Percentiles rank a stretch among this genome's conserved stretches.
Evolutionary conservation across 1,139 yeast species (phyloP).

Genomic region (Arxiozyma heterogenica): DNA sequence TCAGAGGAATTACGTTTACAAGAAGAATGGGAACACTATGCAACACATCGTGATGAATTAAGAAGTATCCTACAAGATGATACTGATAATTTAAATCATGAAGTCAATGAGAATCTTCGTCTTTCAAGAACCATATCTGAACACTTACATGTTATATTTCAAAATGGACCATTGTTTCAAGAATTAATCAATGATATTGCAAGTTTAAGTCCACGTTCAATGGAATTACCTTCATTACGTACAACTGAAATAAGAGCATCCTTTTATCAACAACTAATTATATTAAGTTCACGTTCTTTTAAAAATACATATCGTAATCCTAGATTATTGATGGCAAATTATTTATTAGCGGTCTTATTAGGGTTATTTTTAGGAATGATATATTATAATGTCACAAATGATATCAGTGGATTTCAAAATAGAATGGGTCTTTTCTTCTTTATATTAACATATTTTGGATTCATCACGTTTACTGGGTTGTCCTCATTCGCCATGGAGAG

Average conservation of each 20-base stretch:
- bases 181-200: constrained; percentile 44
- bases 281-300: constrained; percentile 78
- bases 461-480: constrained; percentile 82
- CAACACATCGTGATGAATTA: constrained; percentile 72
- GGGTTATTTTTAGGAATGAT: constrained; percentile 80
- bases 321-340: constrained; percentile 70
- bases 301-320: constrained; percentile 91
- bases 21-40: constrained; percentile 82
- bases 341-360: constrained; percentile 61
- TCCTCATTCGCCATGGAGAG: constrained; percentile 84
- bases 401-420: constrained; percentile 93
- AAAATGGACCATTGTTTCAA: constrained; percentile 41
- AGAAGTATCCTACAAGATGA: constrained; percentile 32
- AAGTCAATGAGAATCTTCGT: neutral
- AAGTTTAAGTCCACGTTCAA: constrained; percentile 22
- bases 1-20: constrained; percentile 41
- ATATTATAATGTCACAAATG: constrained; percentile 74
- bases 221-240: constrained; percentile 27
- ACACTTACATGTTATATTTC: constrained; percentile 36
- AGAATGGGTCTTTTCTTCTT: constrained; percentile 89
- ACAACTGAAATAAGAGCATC: constrained; percentile 39
- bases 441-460: constrained; percentile 82
- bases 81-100: constrained; percentile 1
- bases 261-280: constrained; percentile 51
- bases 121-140: constrained; percentile 12